phyloP scores from a whole-genome alignment of 345 rosid genomes.

The Eucalyptus guilfoylei region DNA sequence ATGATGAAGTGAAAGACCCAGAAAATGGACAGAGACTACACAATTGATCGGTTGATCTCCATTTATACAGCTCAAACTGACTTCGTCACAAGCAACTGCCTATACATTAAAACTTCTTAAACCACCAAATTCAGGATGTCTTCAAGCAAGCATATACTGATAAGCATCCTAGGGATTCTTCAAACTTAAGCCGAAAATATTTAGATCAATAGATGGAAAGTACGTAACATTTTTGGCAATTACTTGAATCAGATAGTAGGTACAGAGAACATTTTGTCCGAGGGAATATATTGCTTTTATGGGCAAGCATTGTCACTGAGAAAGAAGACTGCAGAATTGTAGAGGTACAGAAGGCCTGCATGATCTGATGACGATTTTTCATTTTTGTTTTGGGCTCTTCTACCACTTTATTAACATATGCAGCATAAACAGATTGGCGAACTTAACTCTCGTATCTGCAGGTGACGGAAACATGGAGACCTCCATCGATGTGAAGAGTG shows the following conservation, averaged over 20 bases:
- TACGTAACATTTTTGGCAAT: background rate
- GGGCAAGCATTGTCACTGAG: background rate
- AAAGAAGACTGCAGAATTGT: background rate
- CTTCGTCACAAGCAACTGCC: background rate
- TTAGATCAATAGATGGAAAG: background rate
- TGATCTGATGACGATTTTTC: background rate
- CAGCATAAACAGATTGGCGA: background rate
- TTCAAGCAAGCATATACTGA: background rate
- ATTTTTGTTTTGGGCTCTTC: background rate
- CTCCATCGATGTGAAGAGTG: constrained; percentile 48
- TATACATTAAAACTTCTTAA: background rate
- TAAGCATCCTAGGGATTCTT: background rate
- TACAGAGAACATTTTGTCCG: background rate
- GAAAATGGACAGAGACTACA: background rate
- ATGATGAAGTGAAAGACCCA: background rate
- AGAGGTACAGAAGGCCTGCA: background rate
- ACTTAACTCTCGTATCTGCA: constrained; percentile 1
- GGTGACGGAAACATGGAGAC: constrained; percentile 32
- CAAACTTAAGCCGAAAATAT: background rate
- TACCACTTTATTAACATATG: background rate
- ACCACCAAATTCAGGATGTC: background rate
- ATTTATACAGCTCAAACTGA: background rate
- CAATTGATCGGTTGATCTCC: background rate
- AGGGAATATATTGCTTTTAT: background rate
- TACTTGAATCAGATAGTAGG: background rate